Conservation (phyloP, 495 filamentous ascomycete genomes). For the Tetracladium setigerum region DNA sequence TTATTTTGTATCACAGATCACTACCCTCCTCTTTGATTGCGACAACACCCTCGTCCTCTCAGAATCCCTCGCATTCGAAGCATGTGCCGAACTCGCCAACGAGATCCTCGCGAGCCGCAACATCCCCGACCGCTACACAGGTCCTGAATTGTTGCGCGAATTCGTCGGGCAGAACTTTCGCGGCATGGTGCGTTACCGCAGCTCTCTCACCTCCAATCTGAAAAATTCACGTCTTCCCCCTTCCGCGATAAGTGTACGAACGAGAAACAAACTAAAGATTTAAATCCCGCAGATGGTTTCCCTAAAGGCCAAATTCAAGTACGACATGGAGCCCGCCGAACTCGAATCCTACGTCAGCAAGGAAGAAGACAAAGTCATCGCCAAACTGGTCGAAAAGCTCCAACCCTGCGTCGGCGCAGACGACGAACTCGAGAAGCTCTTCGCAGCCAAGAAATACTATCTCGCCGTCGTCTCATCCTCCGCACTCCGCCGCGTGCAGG, state of each 20-base stretch:
- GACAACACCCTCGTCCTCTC: constrained; percentile 97
- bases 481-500: constrained; percentile 70
- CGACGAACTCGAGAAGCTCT: constrained; percentile 59
- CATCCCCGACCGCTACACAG: constrained; percentile 69
- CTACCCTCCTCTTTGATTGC: constrained; percentile 87
- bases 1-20: constrained; percentile 45
- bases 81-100: constrained; percentile 88
- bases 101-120: constrained; percentile 67
- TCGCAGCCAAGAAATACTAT: constrained; percentile 55
- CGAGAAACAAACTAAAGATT: too few relatives aligned
- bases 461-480: constrained; percentile 78
- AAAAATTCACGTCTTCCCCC: too few relatives aligned
- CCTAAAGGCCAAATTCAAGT: constrained; percentile 69
- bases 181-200: constrained; percentile 54
- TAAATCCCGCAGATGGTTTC: constrained; percentile 35
- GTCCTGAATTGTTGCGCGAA: constrained; percentile 68
- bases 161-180: constrained; percentile 98
- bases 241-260: too few relatives aligned
- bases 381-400: constrained; percentile 61
- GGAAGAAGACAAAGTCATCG: constrained; percentile 79
- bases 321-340: constrained; percentile 58
- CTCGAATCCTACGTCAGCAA: constrained; percentile 67
- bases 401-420: constrained; percentile 65
- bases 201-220: not conserved
- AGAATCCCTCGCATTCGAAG: constrained; percentile 88